Evolutionary conservation across 2,329 filamentous ascomycete species (phyloP), one percentile per base, ranked within the genome.

Genomic region (Alternaria gansuensis): DNA sequence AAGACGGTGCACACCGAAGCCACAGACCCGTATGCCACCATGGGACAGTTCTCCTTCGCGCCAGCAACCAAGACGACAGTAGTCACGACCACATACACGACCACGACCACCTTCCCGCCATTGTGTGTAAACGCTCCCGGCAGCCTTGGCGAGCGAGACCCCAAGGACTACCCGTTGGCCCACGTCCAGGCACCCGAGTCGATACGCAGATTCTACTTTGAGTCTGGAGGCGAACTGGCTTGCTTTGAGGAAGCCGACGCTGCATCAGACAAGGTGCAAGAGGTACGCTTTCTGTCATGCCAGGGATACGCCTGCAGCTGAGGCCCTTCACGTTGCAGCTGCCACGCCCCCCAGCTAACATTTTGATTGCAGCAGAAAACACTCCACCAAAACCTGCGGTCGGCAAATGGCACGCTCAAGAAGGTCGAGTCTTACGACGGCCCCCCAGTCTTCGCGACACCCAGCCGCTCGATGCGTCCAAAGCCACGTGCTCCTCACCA

Each of bases 21-120:
- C 33, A 62, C 72, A 39, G 74, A 77, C 26, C 67, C 72, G 9
- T 77, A 73, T 58, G 64, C 72, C 23, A 82, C 84, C 45, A 76
- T 88, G 56, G 87, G 83, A 43, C 85, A 87, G 70, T 83, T 89
- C 59, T 86, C 85, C 2, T 86, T 87, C 67, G 85, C 84, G 56
- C 87, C 87, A 29, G 83, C 87, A 14, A 89, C 87, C 11, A 84
- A 86, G 70, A 88, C 87, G 10, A 88, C 87, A 0, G 84, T 88
- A 10, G 87, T 97, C 62, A 97, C 93, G 1, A 97, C 94, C 0
- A 97, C 93, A 0, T 97, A 93, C 0, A 96, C 92, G 0, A 96
- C 93, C 1, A 92, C 88, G 77, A 84, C 92, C 78, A 78, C 82
- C 14, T 96, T 95, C 66, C 93, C 94, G 45, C 92, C 92, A n/a